These are phyloP conservation scores for Xylaria nigripes DNA, from an alignment of 495 filamentous ascomycete species.

Conservation along the genomic window DNA sequence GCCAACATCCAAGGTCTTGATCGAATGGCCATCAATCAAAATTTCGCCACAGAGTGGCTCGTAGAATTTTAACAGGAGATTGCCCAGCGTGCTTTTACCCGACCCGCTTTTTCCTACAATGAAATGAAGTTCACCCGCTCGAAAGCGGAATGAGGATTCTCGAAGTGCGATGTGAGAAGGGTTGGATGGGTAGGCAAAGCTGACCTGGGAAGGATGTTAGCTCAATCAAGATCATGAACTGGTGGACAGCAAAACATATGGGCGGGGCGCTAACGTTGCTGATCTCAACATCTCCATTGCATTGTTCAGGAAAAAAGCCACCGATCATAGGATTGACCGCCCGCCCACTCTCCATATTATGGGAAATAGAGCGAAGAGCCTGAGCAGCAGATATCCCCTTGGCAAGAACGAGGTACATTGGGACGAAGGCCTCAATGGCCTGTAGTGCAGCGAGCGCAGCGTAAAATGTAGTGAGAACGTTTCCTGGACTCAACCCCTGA, in stretches of 20 bases:
- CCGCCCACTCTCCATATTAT: slow-evolving; percentile 19
- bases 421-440: slow-evolving; percentile 61
- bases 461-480: slow-evolving; percentile 80
- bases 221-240: neutral
- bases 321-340: slow-evolving; percentile 21
- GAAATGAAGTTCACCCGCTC: slow-evolving; percentile 65
- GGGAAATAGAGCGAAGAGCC: slow-evolving; percentile 33
- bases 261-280: slow-evolving; percentile 48
- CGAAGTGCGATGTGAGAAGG: slow-evolving; percentile 54
- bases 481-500: slow-evolving; percentile 48
- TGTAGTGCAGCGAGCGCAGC: slow-evolving; percentile 68
- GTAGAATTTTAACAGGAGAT: slow-evolving; percentile 73
- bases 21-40: slow-evolving; percentile 54
- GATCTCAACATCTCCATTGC: slow-evolving; percentile 61
- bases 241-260: neutral
- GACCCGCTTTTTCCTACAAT: slow-evolving; percentile 83
- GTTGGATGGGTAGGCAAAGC: slow-evolving; percentile 77
- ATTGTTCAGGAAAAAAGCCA: slow-evolving; percentile 30
- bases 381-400: slow-evolving; percentile 73
- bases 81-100: slow-evolving; percentile 85
- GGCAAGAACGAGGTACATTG: slow-evolving; percentile 64
- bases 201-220: slow-evolving; percentile 49
- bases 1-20: slow-evolving; percentile 52
- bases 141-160: slow-evolving; percentile 54
- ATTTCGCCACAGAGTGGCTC: slow-evolving; percentile 57